Evolutionary conservation across 2,329 filamentous ascomycete genomes (phyloP).

Genomic region (Diaporthe ilicicola): DNA sequence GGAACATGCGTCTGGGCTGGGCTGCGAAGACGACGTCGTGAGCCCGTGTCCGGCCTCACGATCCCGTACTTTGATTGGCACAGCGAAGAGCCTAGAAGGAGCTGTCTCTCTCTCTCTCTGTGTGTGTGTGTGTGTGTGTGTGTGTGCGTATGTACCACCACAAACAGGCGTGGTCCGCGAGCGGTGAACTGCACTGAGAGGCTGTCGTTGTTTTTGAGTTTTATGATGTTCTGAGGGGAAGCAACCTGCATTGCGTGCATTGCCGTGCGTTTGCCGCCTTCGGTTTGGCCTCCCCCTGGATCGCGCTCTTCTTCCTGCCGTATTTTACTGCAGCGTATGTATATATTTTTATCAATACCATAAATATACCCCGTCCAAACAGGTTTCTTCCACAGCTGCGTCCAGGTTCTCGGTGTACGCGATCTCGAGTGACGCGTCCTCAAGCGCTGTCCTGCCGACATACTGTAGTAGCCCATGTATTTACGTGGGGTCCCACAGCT

Average conservation of each 20-base stretch:
- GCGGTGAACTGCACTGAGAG: background rate
- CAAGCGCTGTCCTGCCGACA: background rate
- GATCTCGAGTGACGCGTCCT: background rate
- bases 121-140: background rate
- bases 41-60: background rate
- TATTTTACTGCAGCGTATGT: conserved; percentile 3
- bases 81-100: too few relatives aligned
- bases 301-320: conserved; percentile 6
- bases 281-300: background rate
- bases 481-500: too few relatives aligned
- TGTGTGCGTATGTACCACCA: background rate
- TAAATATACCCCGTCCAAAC: background rate
- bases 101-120: too few relatives aligned
- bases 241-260: background rate
- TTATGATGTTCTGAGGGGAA: background rate
- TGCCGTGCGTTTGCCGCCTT: conserved; percentile 1
- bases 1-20: conserved; percentile 50
- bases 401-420: background rate
- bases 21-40: conserved; percentile 41
- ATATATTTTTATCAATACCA: conserved; percentile 10
- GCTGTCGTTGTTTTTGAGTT: background rate
- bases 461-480: too few relatives aligned
- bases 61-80: background rate
- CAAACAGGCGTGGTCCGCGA: background rate
- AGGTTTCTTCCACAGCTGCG: background rate